Evolutionary conservation across 306 rosid genomes (phyloP).

Genomic region (Coriaria nepalensis): DNA sequence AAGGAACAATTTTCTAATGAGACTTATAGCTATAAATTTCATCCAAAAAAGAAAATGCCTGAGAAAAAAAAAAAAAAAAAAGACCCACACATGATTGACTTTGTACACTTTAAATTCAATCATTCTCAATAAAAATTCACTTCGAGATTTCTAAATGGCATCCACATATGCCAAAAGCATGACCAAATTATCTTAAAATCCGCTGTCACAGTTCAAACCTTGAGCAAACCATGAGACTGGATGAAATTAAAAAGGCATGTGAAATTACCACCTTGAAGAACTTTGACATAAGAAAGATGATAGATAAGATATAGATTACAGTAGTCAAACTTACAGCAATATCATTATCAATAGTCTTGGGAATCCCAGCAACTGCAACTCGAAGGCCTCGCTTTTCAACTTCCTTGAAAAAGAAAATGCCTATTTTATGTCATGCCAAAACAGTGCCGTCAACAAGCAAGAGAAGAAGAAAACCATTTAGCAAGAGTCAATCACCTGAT

Average conservation of each 20-base stretch:
- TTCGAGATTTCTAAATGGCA: no score
- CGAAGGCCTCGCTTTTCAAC: constrained; percentile 80
- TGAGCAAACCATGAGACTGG: background rate
- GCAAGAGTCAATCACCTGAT: constrained; percentile 44
- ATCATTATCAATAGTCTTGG: constrained; percentile 91
- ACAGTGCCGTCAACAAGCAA: constrained; percentile 11
- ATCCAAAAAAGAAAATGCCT: no score
- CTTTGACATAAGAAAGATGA: background rate
- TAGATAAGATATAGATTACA: background rate
- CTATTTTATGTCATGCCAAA: constrained; percentile 19
- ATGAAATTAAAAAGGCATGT: background rate
- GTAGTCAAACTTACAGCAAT: constrained; percentile 58
- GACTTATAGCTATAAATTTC: no score
- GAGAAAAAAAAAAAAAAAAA: no score
- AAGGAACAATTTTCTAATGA: no score
- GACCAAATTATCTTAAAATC: no score
- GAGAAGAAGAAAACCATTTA: constrained; percentile 16
- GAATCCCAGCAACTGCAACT: constrained; percentile 92
- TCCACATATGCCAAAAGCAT: no score
- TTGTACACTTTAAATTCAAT: no score
- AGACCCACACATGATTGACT: no score
- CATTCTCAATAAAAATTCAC: no score
- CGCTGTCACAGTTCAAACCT: no score
- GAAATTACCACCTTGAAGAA: background rate
- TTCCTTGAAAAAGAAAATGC: constrained; percentile 55